Base-by-base conservation (phyloP, 2,329 filamentous ascomycete species). In the Thermothelomyces thermophilus region DNA sequence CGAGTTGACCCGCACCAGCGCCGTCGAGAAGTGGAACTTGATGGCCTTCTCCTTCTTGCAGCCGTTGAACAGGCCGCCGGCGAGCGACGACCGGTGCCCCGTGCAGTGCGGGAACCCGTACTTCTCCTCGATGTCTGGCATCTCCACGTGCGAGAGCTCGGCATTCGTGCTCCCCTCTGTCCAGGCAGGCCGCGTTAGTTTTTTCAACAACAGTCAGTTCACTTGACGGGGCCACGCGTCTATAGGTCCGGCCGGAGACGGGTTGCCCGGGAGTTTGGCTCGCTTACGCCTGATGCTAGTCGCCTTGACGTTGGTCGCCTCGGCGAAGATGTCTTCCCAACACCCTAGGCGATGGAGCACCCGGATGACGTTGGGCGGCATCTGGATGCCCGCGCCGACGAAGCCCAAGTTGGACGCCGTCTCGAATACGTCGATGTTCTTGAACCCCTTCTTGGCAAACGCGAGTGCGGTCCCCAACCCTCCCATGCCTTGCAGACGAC, bases 371-470 rank as follows among this genome's bases (percentile, higher is more conserved):
- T 93, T 94, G 0, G 87, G 87, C 0, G 87, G 86, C 51, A 91
- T 74, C 64, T 94, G 88, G 57, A 93, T 91, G 5, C 88, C 88
- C 1, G 88, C 88, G 20, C 88, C 88, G 1, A 91, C 86, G 60
- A 91, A 91, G 5, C 87, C 87, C 3, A 91, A 74, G 56, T 81
- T 78, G 4, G 83, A 79, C 0, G 86, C 86, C 31, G 75, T 78
- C 64, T 91, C 87, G 64, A 82, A 91, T 44, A 91, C 79, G 48
- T 84, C 73, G 60, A 91, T 83, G 50, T 85, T 71, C 56, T 73
- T 79, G 68, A 91, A 90, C 7, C 87, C 87, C 59, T 83, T 81
- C 68, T 85, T 85, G 35, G 87, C 86, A 31, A 91, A 76, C 11
- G 86, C 79, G 31, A 91, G 75, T 6, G 86, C 86, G 45, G 74